Base-by-base conservation (phyloP, 2,329 filamentous ascomycete genomes). In the Aspergillus nomiae region DNA sequence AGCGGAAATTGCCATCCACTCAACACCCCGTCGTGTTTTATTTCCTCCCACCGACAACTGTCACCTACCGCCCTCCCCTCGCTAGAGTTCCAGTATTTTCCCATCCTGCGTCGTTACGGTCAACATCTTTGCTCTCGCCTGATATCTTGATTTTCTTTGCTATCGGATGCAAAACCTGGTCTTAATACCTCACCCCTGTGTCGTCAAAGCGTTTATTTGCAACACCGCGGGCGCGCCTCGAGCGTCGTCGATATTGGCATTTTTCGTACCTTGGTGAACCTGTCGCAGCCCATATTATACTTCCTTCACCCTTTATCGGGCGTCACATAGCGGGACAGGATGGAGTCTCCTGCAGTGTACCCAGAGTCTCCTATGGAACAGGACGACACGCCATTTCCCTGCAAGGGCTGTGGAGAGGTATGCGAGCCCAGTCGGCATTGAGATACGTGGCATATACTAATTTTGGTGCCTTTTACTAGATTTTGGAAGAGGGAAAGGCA, bases 401-500 rank as follows among this genome's bases (percentile, higher is more conserved):
- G 93, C 84, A 96, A 96, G 83, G 92, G 92, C 63, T 97, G 93
- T 80, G 92, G 92, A 82, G 92, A 96, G 85, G 92, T 96, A 84
- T 72, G 72, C 65, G 66, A 45, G 26, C 54, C 54, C 28, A 45
- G 26, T 43, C 38, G 24, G 45, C 48, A 12, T 36, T 32, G 34
- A 58, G 41, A 61, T 32, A 21, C 10, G 21, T 41, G 58, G 50
- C 24, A 38, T 48, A 53, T 55, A 51, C 61, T 65, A 63, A 63
- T 26, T 61, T 66, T 64, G 61, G 30, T 16, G 24, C 21, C 38
- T 38, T 14, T 8, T 24, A 21, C 43, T 77, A 97, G 93, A 97
- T 98, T 70, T 86, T 99, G 24, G 95, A 99, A 80, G 95, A 99
- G 85, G 95, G 95, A 72, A 98, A 98, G 81, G 95, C 95, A 58